phyloP scores from a whole-genome alignment of 441 rosid genomes.

The Breynia disticha region DNA sequence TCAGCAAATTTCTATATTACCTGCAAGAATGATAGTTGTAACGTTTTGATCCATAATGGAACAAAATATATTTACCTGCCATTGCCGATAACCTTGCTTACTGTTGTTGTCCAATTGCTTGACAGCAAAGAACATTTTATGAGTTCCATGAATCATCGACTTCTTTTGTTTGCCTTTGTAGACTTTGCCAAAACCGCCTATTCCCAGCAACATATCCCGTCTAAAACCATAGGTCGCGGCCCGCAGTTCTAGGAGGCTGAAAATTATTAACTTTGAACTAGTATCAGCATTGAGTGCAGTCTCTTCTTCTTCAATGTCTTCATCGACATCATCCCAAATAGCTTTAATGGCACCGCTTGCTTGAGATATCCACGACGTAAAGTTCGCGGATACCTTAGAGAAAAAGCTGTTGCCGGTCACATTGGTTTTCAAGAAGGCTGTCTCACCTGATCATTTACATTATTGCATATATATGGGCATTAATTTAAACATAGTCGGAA shows the following conservation, averaged over 20 bases:
- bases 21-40: neutral
- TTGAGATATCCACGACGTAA: constrained; percentile 9
- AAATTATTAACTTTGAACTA: constrained; percentile 29
- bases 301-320: constrained; percentile 6
- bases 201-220: constrained; percentile 55
- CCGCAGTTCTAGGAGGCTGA: constrained; percentile 48
- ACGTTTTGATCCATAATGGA: neutral
- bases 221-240: constrained; percentile 51
- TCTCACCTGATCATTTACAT: constrained; percentile 2
- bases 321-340: constrained; percentile 4
- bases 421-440: constrained; percentile 8
- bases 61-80: constrained; percentile 43
- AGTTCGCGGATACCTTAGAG: constrained; percentile 5
- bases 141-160: constrained; percentile 7
- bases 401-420: constrained; percentile 7
- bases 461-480: neutral
- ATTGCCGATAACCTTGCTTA: constrained; percentile 63
- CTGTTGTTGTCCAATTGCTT: constrained; percentile 64
- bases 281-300: constrained; percentile 6
- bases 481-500: neutral
- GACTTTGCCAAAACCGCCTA: constrained; percentile 83
- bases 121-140: constrained; percentile 51
- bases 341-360: constrained; percentile 9
- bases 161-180: constrained; percentile 75
- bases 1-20: neutral